Conservation (phyloP, 2,329 filamentous ascomycete species). For the Cladophialophora psammophila region DNA sequence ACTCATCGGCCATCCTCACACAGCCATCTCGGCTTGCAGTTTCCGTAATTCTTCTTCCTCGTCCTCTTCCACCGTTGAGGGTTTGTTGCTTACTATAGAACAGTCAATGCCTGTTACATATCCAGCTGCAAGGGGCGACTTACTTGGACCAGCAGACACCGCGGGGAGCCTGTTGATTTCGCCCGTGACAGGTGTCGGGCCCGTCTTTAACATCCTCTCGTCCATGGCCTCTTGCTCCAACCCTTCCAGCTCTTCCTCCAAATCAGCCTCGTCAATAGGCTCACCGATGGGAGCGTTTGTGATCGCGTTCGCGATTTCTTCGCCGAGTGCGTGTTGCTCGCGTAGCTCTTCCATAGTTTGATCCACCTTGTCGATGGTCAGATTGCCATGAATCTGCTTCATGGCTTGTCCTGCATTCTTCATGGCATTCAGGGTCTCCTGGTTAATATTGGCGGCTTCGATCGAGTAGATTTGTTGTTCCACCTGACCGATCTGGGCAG, state of each 20-base stretch:
- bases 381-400: slow-evolving; percentile 87
- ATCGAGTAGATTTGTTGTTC: slow-evolving; percentile 97
- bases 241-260: slow-evolving; percentile 83
- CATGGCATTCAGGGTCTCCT: slow-evolving; percentile 94
- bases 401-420: slow-evolving; percentile 88
- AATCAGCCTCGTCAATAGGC: slow-evolving; percentile 80
- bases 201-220: slow-evolving; percentile 90
- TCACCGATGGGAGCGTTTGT: slow-evolving; percentile 72
- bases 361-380: slow-evolving; percentile 94
- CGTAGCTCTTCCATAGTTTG: slow-evolving; percentile 91
- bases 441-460: slow-evolving; percentile 98
- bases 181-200: slow-evolving; percentile 81
- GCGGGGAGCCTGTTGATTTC: slow-evolving; percentile 78
- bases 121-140: slow-evolving; percentile 50
- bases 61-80: slow-evolving; percentile 77
- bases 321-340: slow-evolving; percentile 90
- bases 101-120: slow-evolving; percentile 38
- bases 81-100: slow-evolving; percentile 54
- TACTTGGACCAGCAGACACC: slow-evolving; percentile 77
- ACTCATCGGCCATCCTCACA: slow-evolving; percentile 60
- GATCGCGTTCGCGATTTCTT: slow-evolving; percentile 90
- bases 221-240: slow-evolving; percentile 93
- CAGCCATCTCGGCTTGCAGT: slow-evolving; percentile 95
- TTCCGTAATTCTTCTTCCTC: slow-evolving; percentile 94
- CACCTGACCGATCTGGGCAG: slow-evolving; percentile 85